Evolutionary conservation across 495 filamentous ascomycete genomes (phyloP), one percentile per base, ranked within the genome.

Genomic region (Xylaria palmicola): DNA sequence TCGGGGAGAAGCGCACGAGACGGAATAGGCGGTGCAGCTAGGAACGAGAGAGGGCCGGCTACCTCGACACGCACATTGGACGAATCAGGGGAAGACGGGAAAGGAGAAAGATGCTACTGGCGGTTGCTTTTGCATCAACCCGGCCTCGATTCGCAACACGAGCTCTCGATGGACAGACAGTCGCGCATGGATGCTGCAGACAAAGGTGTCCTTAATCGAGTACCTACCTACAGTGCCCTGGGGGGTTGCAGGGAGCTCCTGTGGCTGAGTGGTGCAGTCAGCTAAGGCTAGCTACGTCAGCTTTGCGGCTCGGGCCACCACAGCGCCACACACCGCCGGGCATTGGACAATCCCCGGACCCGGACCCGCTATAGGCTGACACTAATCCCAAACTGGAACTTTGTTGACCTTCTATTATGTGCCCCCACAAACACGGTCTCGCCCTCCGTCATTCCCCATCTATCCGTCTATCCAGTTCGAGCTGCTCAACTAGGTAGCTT

Each of bases 181-280:
- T 12, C 1, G 41, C n/a, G n/a, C n/a, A 6, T 32, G 9, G 20
- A 32, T 19, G 45, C 29, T 62, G 64, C 52, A 51, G 40, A 51
- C 62, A 66, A 69, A 71, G 62, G 71, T 73, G 71, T 67, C 71
- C 71, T 73, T 63, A 71, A 63, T 56, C 15, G 53, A 44, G 15
- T 8, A 22, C 19, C 7, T 3, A 10, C 10, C 20, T 24, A 13
- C 45, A 15, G 26, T 12, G 45, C 27, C n/a, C 17, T 53, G 49
- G 39, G 4, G 13, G 3, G 3, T 40, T 40, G 13, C 37, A 40
- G 37, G 9, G 6, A 36, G 19, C 32, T 29, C 4, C 24, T 41
- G 22, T 55, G 32, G 51, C 22, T 41, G 17, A 27, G 34, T 19
- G 41, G 30, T 32, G 48, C 7, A 30, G 9, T 4, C 8, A 41